Evolutionary conservation across 1,139 yeast species (phyloP).

Genomic region (Zygosaccharomyces pseudobailii): DNA sequence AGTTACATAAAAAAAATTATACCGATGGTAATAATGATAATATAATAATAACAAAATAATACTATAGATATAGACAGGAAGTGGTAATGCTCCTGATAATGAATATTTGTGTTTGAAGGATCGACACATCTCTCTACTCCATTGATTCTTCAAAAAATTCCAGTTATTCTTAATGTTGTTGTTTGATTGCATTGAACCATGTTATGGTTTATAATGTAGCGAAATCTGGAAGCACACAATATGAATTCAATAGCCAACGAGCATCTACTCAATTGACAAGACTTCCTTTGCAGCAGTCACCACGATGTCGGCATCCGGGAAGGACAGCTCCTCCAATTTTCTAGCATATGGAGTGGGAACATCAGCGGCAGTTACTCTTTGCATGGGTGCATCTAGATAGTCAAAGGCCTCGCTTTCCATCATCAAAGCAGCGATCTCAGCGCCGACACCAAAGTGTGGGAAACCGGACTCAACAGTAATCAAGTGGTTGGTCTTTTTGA

Average conservation of each 20-base stretch:
- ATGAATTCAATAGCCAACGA: background rate
- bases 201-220: background rate
- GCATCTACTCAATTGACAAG: conserved; percentile 53
- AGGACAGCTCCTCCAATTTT: conserved; percentile 95
- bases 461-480: conserved; percentile 95
- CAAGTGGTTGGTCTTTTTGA: conserved; percentile 95
- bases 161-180: background rate
- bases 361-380: conserved; percentile 98
- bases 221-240: conserved; percentile 1
- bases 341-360: conserved; percentile 98
- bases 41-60: background rate
- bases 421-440: conserved; percentile 95
- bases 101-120: background rate
- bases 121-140: background rate
- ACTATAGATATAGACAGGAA: conserved; percentile 2
- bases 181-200: background rate
- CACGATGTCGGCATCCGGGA: conserved; percentile 93
- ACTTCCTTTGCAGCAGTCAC: conserved; percentile 89
- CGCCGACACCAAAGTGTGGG: conserved; percentile 98
- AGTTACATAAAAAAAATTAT: background rate
- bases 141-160: background rate
- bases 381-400: conserved; percentile 97
- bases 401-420: conserved; percentile 99
- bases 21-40: background rate
- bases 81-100: background rate